Evolutionary conservation across 805 yeast genomes (phyloP), one percentile per base, ranked within the genome.

Genomic region (Cyberlindnera veronae): DNA sequence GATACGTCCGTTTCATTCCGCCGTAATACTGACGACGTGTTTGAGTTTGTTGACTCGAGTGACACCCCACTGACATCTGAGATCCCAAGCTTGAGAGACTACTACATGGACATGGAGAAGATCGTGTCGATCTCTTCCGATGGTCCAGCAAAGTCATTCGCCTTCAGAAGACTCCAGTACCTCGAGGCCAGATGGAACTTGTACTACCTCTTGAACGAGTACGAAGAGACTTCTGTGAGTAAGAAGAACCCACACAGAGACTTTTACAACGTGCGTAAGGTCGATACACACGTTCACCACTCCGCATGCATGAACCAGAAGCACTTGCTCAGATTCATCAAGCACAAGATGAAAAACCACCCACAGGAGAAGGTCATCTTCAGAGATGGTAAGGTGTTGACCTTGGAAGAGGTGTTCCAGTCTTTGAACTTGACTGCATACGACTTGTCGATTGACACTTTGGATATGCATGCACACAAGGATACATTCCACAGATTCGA

Each of bases 231-330:
- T 15, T 80, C 90, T 14, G 93, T 86, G 48, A 82, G 95, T 9
- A 93, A 93, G 64, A 77, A 80, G 45, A 90, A 90, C 50, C 98
- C 98, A 5, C 99, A 93, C 61, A 80, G 99, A 62, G 99, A 91
- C 63, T 93, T 91, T 59, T 91, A 91, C 67, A 91, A 91, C 57
- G 96, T 89, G 32, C 79, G 98, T 67, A 91, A 91, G 61, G 97
- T 93, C 28, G 99, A 91, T 60, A 93, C 98, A 15, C 99, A 93
- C 71, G 96, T 93, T 54, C 99, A 93, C 62, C 99, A 95, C 62
- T 86, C 96, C 9, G 99, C 99, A 10, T 90, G 97, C 63, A 95
- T 95, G 98, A 95, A 95, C 58, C 99, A 93, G 66, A 93, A 93
- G 64, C 99, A 93, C 67, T 68, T 93, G 54, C 70, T 93, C 50